Evolutionary conservation across 352 stramenopile species (phyloP), one percentile per base, ranked within the genome.

Genomic region (Vaucheria bursata): DNA sequence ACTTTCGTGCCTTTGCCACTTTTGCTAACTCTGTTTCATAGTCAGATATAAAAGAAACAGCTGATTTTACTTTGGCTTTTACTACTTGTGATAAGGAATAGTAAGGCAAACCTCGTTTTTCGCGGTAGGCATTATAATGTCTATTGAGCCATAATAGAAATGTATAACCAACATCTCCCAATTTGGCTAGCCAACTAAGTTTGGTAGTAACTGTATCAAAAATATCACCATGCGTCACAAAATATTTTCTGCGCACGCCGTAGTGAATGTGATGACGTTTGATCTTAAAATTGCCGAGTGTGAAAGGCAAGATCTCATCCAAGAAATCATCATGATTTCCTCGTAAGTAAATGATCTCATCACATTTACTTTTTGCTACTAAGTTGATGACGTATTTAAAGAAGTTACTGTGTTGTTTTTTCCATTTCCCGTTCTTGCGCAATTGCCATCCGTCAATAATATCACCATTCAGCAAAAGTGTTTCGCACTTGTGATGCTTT

Each of bases 321-420:
- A 70, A 18, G n/a, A 70, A 39, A 8, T 70, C 64, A 70, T 70
- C 64, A 70, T 70, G 64, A n/a, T 70, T 70, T 8, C 64, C 64
- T 50, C 64, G 7, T 8, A 70, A 8, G 7, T n/a, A 70, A n/a
- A 70, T 70, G 8, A 70, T 34, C n/a, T n/a, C n/a, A n/a, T n/a
- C n/a, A n/a, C n/a, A n/a, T 70, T 70, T 7, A 18, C 8, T 70
- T 39, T 70, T 70, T 8, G 32, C n/a, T 39, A n/a, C 12, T 70
- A 50, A 50, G 32, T 70, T 70, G 12, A 70, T 7, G 12, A 70
- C 64, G 8, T 50, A 8, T 18, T 34, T 8, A 18, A 70, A 7
- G 12, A 70, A 7, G 7, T 39, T 7, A 50, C 25, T 70, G 29
- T 70, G 64, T 50, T 39, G 8, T 7, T 70, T 70, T 39, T 70